Evolutionary conservation across 805 yeast genomes (phyloP).

Genomic region (Tetrapisispora phaffii): DNA sequence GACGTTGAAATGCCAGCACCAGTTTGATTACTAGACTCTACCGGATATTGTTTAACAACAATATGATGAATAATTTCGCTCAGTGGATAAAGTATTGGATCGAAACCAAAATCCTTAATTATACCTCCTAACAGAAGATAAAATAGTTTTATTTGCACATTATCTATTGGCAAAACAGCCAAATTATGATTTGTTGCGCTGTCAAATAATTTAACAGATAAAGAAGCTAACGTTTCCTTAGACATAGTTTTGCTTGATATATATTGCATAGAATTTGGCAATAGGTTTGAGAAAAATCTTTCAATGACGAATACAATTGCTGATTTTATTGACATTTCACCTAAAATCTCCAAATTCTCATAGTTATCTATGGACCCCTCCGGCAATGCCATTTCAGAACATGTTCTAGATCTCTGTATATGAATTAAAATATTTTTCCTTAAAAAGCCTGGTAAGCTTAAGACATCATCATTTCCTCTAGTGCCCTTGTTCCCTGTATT

Average conservation of each 20-base stretch:
- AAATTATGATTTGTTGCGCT: constrained; percentile 26
- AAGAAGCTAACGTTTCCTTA: constrained; percentile 27
- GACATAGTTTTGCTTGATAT: constrained; percentile 37
- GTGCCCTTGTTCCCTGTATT: background rate
- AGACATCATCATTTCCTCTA: background rate
- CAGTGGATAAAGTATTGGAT: constrained; percentile 50
- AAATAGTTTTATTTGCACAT: constrained; percentile 39
- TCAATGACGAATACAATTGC: constrained; percentile 56
- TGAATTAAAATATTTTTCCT: constrained; percentile 34
- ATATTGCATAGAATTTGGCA: constrained; percentile 44
- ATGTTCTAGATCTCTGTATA: constrained; percentile 55
- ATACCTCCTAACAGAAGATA: constrained; percentile 58
- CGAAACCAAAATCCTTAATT: constrained; percentile 74
- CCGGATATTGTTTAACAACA: constrained; percentile 54
- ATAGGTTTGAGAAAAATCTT: constrained; percentile 44
- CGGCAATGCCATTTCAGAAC: constrained; percentile 36
- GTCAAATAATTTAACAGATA: constrained; percentile 21
- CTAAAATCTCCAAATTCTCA: constrained; percentile 47
- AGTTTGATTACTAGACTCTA: constrained; percentile 18
- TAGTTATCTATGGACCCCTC: constrained; percentile 19
- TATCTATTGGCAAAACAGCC: constrained; percentile 35
- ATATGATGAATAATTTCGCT: constrained; percentile 55
- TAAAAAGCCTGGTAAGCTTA: constrained; percentile 16
- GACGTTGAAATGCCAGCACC: constrained; percentile 13
- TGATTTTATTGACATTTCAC: constrained; percentile 44